Evolutionary conservation across 108 stramenopile species (phyloP).

Genomic region (Cyclotella kingstonii): DNA sequence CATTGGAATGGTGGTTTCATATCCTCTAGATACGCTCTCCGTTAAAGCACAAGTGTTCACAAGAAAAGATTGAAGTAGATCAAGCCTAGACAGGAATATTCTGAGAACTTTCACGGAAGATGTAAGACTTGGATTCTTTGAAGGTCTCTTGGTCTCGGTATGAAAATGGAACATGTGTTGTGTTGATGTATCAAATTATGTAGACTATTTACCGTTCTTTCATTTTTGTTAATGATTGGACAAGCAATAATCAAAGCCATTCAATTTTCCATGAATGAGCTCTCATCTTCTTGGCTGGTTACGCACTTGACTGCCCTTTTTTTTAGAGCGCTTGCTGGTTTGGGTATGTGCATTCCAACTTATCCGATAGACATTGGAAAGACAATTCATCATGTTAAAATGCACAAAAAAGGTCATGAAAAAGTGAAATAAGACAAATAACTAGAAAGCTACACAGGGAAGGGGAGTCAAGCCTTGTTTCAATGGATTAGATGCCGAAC

Average conservation of each 20-base stretch:
- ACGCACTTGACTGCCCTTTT: constrained; percentile 46
- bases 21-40: constrained; percentile 56
- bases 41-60: constrained; percentile 51
- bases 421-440: constrained; percentile 29
- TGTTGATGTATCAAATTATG: neutral
- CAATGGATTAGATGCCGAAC: constrained; percentile 54
- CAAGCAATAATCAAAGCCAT: constrained; percentile 68
- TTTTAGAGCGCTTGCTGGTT: constrained; percentile 54
- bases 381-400: constrained; percentile 51
- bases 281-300: constrained; percentile 28
- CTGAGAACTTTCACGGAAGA: constrained; percentile 27
- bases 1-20: constrained; percentile 54
- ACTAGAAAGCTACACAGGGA: constrained; percentile 43
- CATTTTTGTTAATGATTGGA: constrained; percentile 47
- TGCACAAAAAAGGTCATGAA: constrained; percentile 9
- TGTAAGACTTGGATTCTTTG: constrained; percentile 57
- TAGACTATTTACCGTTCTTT: constrained; percentile 1
- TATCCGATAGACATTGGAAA: constrained; percentile 75
- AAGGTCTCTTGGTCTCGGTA: constrained; percentile 49
- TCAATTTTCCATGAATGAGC: constrained; percentile 60
- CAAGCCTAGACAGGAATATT: constrained; percentile 23
- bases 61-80: constrained; percentile 9
- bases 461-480: constrained; percentile 51
- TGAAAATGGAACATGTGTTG: neutral
- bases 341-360: constrained; percentile 59